These are phyloP conservation scores for Fraxinus albicans DNA, from an alignment of 305 asterid genomes.

Conservation along the genomic window DNA sequence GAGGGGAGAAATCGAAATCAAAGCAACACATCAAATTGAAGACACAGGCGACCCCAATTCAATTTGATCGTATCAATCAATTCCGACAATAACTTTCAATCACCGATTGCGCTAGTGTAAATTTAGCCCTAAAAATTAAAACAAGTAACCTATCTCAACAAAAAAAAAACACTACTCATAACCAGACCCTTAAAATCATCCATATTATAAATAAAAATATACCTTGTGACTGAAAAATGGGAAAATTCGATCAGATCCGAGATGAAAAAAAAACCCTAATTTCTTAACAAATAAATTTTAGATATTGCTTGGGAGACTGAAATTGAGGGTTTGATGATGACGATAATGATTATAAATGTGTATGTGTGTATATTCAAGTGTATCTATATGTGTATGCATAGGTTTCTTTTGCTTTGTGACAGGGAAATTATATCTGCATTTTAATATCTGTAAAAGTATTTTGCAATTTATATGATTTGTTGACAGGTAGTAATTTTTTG, in stretches of 20 bases:
- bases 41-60: conserved; percentile 31
- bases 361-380: not conserved
- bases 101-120: conserved; percentile 19
- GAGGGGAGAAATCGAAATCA: conserved; percentile 34
- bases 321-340: conserved; percentile 38
- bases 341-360: conserved; percentile 28
- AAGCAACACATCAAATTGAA: conserved; percentile 44
- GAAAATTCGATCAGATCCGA: conserved; percentile 47
- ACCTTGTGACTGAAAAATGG: not conserved
- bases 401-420: conserved; percentile 33
- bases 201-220: not conserved
- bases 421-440: conserved; percentile 20
- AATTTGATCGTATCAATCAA: conserved; percentile 30
- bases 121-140: conserved; percentile 26
- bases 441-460: conserved; percentile 22
- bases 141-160: conserved; percentile 6
- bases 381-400: conserved; percentile 12
- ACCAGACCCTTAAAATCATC: conserved; percentile 14
- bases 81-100: conserved; percentile 21
- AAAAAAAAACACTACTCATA: not conserved
- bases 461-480: conserved; percentile 18
- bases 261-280: conserved; percentile 30
- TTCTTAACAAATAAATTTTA: not conserved
- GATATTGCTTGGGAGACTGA: conserved; percentile 47
- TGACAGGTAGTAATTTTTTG: conserved; percentile 29